These are phyloP conservation scores for Ogataea trehaloabstinens DNA, from an alignment of 805 yeast genomes.

Conservation along the genomic window DNA sequence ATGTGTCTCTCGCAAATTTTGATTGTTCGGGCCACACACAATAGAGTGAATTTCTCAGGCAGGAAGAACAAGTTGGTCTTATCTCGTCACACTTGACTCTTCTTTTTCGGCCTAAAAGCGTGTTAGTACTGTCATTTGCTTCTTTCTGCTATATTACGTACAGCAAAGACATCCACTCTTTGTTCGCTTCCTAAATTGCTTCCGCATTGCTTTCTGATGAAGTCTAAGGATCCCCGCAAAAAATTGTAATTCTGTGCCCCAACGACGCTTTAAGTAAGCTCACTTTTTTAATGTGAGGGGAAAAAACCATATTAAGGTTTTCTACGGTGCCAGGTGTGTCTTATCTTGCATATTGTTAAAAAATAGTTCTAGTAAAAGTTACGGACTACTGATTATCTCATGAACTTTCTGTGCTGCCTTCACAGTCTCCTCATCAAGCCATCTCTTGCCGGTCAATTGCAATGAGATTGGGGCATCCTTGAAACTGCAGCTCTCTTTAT, in stretches of 20 bases:
- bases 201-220: no score
- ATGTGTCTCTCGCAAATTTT: conserved; percentile 13
- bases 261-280: no score
- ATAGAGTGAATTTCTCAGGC: conserved; percentile 9
- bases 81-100: conserved; percentile 24
- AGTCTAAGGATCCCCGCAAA: no score
- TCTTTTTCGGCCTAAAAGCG: conserved; percentile 20
- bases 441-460: conserved; percentile 50
- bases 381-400: conserved; percentile 23
- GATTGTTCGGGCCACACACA: conserved; percentile 18
- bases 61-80: conserved; percentile 19
- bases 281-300: no score
- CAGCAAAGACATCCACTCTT: conserved; percentile 31
- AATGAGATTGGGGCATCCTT: conserved; percentile 48
- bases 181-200: no score
- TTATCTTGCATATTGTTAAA: no score
- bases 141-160: conserved; percentile 6
- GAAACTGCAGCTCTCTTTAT: conserved; percentile 35
- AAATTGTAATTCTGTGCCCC: no score
- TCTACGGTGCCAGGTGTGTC: no score
- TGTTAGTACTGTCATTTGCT: neutral
- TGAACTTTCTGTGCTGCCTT: conserved; percentile 42
- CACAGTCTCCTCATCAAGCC: conserved; percentile 46
- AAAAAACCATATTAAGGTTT: conserved; percentile 23
- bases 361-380: no score